These are phyloP conservation scores for Ascocoryne sarcoides DNA, from an alignment of 2,329 filamentous ascomycete genomes.

Conservation along the genomic window DNA sequence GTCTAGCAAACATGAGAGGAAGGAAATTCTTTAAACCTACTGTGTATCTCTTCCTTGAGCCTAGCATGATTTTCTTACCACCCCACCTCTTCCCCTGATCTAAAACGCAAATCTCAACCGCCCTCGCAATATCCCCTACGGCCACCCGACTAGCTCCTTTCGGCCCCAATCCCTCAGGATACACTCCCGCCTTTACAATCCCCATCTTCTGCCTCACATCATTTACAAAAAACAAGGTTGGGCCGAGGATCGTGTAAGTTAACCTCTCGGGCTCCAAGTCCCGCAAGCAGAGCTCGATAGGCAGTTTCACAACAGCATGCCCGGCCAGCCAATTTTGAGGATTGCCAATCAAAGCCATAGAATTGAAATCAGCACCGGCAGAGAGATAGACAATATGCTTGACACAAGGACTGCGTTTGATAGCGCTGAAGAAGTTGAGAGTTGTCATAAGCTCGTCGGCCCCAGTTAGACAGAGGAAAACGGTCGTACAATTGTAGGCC, in stretches of 20 bases:
- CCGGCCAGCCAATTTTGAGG: background rate
- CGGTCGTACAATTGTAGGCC: background rate
- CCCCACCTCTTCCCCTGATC: conserved; percentile 2
- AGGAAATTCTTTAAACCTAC: background rate
- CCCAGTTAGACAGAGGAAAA: conserved; percentile 2
- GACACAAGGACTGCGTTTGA: background rate
- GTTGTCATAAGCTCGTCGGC: conserved; percentile 4
- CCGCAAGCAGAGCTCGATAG: background rate
- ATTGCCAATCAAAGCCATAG: background rate
- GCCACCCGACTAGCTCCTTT: conserved; percentile 2
- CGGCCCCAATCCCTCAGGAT: background rate
- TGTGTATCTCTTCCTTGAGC: conserved; percentile 1
- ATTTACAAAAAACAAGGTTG: conserved; percentile 3
- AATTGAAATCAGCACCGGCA: background rate
- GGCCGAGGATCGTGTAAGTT: conserved; percentile 3
- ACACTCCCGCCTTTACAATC: background rate
- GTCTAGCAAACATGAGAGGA: no score
- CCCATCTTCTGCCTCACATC: conserved; percentile 1
- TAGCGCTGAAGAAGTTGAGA: conserved; percentile 1
- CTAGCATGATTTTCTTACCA: conserved; percentile 1
- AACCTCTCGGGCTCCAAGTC: background rate
- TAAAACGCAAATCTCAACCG: conserved; percentile 1
- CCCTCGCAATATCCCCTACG: background rate
- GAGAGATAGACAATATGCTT: background rate
- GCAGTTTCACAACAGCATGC: background rate